These are phyloP conservation scores for Trametes sanguinea DNA, from an alignment of 768 basidiomycete species.

Conservation along the genomic window DNA sequence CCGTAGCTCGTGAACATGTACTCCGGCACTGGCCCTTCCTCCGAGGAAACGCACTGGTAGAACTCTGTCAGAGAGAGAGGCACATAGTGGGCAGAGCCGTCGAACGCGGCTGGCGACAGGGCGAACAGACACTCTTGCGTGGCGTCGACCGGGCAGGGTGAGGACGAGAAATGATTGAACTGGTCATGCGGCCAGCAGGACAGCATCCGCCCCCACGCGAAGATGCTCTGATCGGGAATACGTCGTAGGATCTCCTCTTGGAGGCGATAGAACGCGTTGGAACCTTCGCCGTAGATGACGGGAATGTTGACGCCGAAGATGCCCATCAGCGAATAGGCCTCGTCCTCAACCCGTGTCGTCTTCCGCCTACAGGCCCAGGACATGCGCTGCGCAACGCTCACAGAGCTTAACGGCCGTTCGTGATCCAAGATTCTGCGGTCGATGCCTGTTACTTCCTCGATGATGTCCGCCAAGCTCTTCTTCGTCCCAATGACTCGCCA, in stretches of 20 bases:
- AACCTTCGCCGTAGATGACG: conserved; percentile 12
- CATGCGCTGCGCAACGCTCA: conserved; percentile 15
- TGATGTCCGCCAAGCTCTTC: conserved; percentile 6
- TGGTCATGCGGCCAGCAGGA: neutral
- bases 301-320: conserved; percentile 15
- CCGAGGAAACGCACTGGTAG: neutral
- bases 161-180: neutral
- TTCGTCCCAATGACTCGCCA: conserved; percentile 13
- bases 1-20: conserved; percentile 12
- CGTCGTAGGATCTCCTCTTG: conserved; percentile 10
- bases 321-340: conserved; percentile 14
- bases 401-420: neutral
- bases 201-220: conserved; percentile 4
- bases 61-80: neutral
- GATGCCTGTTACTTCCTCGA: conserved; percentile 8
- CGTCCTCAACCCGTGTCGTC: conserved; percentile 16
- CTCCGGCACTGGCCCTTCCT: neutral
- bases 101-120: neutral
- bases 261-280: conserved; percentile 11
- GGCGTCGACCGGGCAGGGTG: neutral
- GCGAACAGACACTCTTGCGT: conserved; percentile 3
- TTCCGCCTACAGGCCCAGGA: conserved; percentile 11
- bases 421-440: conserved; percentile 3
- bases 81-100: neutral
- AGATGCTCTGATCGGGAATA: conserved; percentile 10